Base-by-base conservation (phyloP, 345 rosid species). In the Citrus trifoliata region DNA sequence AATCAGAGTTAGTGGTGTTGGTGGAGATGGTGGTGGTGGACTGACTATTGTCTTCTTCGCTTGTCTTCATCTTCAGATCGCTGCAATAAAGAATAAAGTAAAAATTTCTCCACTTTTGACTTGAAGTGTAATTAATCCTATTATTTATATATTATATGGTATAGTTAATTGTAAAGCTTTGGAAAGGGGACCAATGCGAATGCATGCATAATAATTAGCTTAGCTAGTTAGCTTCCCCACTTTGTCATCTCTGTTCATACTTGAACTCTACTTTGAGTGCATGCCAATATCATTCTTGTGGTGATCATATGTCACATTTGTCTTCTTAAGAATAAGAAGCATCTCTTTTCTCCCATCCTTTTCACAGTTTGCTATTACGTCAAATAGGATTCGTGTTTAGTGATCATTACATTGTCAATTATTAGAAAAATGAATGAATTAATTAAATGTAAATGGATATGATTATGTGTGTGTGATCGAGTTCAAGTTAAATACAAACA, bases 1-100 rank as follows among this genome's bases (percentile, higher is more conserved):
- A 40, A 40, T 40, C 8, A 35, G 60, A 30, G 53, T 42, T 76
- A 78, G 77, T 82, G 80, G 78, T 81, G 81, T 28, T 46, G 71
- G 65, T 82, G 63, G 72, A 40, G 79, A 66, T 28, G 69, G 33
- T 33, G 53, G 46, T 22, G 30, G 27, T 61, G 67, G 76, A 51
- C 37, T 32, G 51, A 37, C 33, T 22, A 7, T 14, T 56, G 21
- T 53, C 48, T 67, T 55, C 53, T 55, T 53, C 1, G 13, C 32
- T 51, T 64, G 32, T 75, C 78, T 64, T 51, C 46, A 63, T 48
- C n/a, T 42, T 10, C 27, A 21, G 18, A 12, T 56, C 51, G 22
- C 28, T 33, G 51, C 1, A 19, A 5, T 37, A 59, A n/a, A 18
- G 12, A 7, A 5, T 14, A 58, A 22, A 58, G 24, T 58, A n/a